phyloP scores from a whole-genome alignment of 805 yeast genomes.

The Debaryomyces prosopidis region DNA sequence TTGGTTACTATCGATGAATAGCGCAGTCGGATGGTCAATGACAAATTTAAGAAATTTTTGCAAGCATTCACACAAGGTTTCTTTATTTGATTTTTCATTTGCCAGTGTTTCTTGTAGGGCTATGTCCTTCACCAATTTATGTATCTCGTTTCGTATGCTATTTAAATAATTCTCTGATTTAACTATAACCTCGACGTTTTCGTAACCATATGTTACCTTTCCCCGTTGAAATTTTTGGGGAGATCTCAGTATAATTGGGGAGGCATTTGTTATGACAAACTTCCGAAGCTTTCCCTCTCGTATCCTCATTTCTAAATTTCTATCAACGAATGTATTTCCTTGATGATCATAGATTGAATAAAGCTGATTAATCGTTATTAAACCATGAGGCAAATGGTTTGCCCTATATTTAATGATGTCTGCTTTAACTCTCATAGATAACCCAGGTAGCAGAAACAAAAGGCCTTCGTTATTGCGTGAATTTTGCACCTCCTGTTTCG shows the following conservation, averaged over 20 bases:
- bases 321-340: conserved; percentile 53
- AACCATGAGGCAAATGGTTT: conserved; percentile 36
- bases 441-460: conserved; percentile 34
- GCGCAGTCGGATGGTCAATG: conserved; percentile 23
- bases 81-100: conserved; percentile 9
- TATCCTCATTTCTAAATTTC: conserved; percentile 37
- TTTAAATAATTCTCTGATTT: conserved; percentile 22
- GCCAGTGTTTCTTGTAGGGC: background rate
- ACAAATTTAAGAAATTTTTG: conserved; percentile 22
- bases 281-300: conserved; percentile 37
- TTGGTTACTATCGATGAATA: conserved; percentile 20
- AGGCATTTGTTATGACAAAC: conserved; percentile 44
- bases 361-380: conserved; percentile 47
- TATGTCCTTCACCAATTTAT: conserved; percentile 4
- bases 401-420: conserved; percentile 36
- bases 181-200: conserved; percentile 39
- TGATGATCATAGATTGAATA: conserved; percentile 47
- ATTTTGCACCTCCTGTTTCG: conserved; percentile 9
- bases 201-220: conserved; percentile 43
- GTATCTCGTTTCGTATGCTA: conserved; percentile 15
- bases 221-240: conserved; percentile 31
- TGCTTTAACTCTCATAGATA: conserved; percentile 34
- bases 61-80: conserved; percentile 13
- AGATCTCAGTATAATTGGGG: conserved; percentile 44
- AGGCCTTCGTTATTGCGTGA: conserved; percentile 20